Percentiles rank a stretch among this genome's conserved stretches.
Evolutionary conservation across 2,329 filamentous ascomycete genomes (phyloP).

Genomic region (Diaporthe longicolla): DNA sequence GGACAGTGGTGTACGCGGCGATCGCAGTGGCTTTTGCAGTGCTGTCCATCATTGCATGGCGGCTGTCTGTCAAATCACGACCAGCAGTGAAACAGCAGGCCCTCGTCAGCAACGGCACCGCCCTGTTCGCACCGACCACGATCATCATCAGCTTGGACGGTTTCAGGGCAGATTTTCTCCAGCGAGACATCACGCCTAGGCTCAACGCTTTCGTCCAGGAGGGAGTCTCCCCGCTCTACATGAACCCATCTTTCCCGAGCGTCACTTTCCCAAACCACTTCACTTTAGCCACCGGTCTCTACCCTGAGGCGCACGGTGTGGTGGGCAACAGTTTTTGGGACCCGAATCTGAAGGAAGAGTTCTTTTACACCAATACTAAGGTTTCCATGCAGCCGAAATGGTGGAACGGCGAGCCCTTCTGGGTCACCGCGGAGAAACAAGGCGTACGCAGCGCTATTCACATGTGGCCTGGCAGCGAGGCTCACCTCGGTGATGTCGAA

Average conservation of each 20-base stretch:
- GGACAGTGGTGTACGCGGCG: slow-evolving; percentile 66
- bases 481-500: slow-evolving; percentile 79
- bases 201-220: slow-evolving; percentile 83
- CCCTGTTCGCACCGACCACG: slow-evolving; percentile 90
- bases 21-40: slow-evolving; percentile 69
- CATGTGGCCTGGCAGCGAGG: slow-evolving; percentile 99
- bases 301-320: slow-evolving; percentile 92
- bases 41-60: slow-evolving; percentile 71
- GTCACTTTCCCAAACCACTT: slow-evolving; percentile 98
- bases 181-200: slow-evolving; percentile 85
- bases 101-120: slow-evolving; percentile 83
- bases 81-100: slow-evolving; percentile 49
- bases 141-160: slow-evolving; percentile 95
- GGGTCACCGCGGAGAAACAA: slow-evolving; percentile 90
- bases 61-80: slow-evolving; percentile 65
- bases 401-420: slow-evolving; percentile 96
- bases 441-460: slow-evolving; percentile 86
- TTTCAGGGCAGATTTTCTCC: slow-evolving; percentile 93
- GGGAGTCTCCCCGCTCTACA: slow-evolving; percentile 91
- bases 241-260: slow-evolving; percentile 94
- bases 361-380: slow-evolving; percentile 85
- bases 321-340: slow-evolving; percentile 98
- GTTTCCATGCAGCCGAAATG: slow-evolving; percentile 87
- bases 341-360: slow-evolving; percentile 80
- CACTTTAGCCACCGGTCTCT: slow-evolving; percentile 90